Conservation (phyloP, 306 rosid genomes). For the Vigna trinervia region DNA sequence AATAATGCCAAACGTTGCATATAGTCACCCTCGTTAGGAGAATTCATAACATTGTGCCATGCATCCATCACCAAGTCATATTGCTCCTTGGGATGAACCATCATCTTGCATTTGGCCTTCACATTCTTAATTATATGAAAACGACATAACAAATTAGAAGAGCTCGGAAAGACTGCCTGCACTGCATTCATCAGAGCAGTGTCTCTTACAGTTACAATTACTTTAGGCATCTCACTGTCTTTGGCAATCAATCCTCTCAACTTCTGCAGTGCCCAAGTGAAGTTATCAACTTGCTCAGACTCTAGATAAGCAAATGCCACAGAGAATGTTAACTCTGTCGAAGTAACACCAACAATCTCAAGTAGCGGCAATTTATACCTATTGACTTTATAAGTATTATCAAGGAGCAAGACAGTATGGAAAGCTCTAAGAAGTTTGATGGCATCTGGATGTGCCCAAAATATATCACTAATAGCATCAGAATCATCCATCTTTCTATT, state of each 20-base stretch:
- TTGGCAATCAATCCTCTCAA: neutral
- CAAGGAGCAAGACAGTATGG: neutral
- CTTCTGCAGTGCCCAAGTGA: neutral
- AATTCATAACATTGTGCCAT: neutral
- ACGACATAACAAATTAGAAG: conserved; percentile 5
- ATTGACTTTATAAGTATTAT: conserved; percentile 6
- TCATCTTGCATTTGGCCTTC: conserved; percentile 11
- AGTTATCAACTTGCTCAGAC: neutral
- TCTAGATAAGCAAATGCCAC: neutral
- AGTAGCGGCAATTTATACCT: neutral
- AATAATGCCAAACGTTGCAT: neutral
- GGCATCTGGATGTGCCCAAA: neutral
- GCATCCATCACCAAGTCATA: neutral
- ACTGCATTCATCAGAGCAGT: neutral
- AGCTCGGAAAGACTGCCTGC: neutral
- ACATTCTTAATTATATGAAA: conserved; percentile 5
- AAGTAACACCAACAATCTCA: conserved; percentile 18
- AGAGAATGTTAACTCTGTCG: conserved; percentile 3
- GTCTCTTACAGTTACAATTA: neutral
- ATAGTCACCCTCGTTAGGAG: neutral
- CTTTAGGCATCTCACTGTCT: neutral
- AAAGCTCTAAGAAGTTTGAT: neutral
- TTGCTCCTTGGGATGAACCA: neutral
- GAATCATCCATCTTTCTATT: neutral
- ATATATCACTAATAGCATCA: conserved; percentile 1